phyloP scores from a whole-genome alignment of 73 alveolate species.

The Durusdinium trenchii region DNA sequence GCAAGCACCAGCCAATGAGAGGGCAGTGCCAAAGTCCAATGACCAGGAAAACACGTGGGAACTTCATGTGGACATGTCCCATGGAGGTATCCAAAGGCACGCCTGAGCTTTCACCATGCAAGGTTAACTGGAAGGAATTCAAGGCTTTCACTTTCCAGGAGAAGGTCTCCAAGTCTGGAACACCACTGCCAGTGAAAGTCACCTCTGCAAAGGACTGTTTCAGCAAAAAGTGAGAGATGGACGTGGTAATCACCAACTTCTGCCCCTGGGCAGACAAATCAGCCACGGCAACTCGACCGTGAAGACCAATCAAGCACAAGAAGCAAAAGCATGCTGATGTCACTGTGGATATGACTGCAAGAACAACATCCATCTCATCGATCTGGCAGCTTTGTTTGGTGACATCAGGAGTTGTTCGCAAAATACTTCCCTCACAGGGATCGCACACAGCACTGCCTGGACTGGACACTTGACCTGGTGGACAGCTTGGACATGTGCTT shows the following conservation, averaged over 20 bases:
- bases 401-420: neutral
- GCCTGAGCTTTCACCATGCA: neutral
- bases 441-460: slow-evolving; percentile 5
- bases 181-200: slow-evolving; percentile 28
- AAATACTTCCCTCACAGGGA: neutral
- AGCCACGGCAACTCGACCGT: neutral
- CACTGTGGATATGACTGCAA: neutral
- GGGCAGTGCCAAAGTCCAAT: slow-evolving; percentile 33
- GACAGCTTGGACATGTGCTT: neutral
- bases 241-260: neutral
- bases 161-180: neutral
- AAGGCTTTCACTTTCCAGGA: neutral
- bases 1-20: slow-evolving; percentile 20
- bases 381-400: slow-evolving; percentile 10
- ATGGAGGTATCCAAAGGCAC: slow-evolving; percentile 51
- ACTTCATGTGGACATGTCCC: neutral
- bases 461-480: neutral
- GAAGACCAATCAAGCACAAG: neutral
- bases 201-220: neutral
- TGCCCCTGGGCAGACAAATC: slow-evolving; percentile 11
- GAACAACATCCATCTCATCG: neutral
- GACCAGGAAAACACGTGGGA: neutral
- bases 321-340: neutral
- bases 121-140: neutral
- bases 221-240: neutral